Percentiles rank a stretch among this genome's conserved stretches.
phyloP scores from a whole-genome alignment of 306 rosid species.

The Parietaria judaica region DNA sequence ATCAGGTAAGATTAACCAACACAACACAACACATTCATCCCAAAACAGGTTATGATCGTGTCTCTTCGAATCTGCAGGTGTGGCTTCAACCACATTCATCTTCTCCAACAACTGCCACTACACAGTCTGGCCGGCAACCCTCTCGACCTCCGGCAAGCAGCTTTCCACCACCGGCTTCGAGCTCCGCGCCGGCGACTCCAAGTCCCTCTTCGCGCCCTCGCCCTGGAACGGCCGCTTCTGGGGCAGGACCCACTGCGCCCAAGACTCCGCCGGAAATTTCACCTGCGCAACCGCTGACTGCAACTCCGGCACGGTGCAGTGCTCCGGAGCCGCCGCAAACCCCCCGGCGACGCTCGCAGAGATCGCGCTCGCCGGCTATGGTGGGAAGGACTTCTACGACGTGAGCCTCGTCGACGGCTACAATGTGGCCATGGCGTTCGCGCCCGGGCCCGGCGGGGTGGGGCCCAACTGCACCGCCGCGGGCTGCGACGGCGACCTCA shows the following conservation, averaged over 20 bases:
- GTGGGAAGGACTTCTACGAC: neutral
- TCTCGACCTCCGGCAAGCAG: constrained; percentile 34
- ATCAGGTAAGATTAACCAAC: no score
- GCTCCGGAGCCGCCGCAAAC: neutral
- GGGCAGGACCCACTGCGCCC: constrained; percentile 3
- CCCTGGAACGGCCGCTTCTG: neutral
- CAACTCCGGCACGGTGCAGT: neutral
- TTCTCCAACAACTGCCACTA: constrained; percentile 40
- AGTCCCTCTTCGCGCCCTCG: neutral
- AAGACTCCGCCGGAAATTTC: constrained; percentile 12
- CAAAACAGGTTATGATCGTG: no score
- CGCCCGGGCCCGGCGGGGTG: constrained; percentile 23
- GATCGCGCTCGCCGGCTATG: neutral
- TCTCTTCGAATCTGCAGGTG: no score
- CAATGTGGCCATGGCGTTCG: neutral
- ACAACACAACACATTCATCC: no score
- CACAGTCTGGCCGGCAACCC: constrained; percentile 58
- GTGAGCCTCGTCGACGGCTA: constrained; percentile 8
- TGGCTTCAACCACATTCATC: no score
- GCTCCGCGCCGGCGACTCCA: neutral
- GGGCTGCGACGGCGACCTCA: constrained; percentile 17
- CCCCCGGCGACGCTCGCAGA: neutral
- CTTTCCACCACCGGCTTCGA: constrained; percentile 27
- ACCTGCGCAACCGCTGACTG: constrained; percentile 19
- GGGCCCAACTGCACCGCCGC: neutral